Percentiles rank a stretch among this genome's conserved stretches.
These are phyloP conservation scores for Candida jianshihensis DNA, from an alignment of 805 yeast genomes.

Conservation along the genomic window DNA sequence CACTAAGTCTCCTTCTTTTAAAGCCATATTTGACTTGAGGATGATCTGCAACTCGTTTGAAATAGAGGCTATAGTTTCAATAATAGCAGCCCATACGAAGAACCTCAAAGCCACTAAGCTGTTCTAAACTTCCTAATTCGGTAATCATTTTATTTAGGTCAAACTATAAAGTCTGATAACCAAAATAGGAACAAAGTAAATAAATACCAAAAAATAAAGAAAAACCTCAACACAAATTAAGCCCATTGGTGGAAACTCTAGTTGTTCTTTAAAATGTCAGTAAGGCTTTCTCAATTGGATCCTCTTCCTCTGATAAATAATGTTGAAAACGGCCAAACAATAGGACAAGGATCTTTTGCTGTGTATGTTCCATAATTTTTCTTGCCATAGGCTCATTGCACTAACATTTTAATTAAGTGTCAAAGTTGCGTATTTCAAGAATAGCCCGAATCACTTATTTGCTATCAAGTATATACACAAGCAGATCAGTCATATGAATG, in stretches of 20 bases:
- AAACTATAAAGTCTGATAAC: neutral
- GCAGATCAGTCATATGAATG: conserved; percentile 27
- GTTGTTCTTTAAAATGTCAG: conserved; percentile 4
- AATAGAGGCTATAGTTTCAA: too few species aligned
- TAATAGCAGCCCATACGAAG: too few species aligned
- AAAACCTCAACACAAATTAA: too few species aligned
- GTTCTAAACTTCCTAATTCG: conserved; percentile 4
- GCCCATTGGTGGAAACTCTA: too few species aligned
- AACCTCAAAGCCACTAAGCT: too few species aligned
- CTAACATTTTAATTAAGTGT: conserved; percentile 27
- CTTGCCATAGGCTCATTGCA: neutral
- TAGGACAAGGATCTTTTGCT: conserved; percentile 68
- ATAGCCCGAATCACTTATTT: conserved; percentile 30
- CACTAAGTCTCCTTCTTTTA: too few species aligned
- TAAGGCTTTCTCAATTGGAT: conserved; percentile 38
- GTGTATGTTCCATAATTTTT: conserved; percentile 26
- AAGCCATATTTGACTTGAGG: too few species aligned
- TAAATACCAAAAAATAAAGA: too few species aligned
- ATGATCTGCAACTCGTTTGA: too few species aligned
- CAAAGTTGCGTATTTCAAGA: conserved; percentile 36
- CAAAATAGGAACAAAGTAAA: too few species aligned
- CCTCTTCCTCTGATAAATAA: conserved; percentile 42
- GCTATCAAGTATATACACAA: conserved; percentile 56
- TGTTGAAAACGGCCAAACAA: conserved; percentile 41
- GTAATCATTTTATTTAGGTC: neutral